Evolutionary conservation across 305 asterid species (phyloP).

Genomic region (Solanum hybrid): DNA sequence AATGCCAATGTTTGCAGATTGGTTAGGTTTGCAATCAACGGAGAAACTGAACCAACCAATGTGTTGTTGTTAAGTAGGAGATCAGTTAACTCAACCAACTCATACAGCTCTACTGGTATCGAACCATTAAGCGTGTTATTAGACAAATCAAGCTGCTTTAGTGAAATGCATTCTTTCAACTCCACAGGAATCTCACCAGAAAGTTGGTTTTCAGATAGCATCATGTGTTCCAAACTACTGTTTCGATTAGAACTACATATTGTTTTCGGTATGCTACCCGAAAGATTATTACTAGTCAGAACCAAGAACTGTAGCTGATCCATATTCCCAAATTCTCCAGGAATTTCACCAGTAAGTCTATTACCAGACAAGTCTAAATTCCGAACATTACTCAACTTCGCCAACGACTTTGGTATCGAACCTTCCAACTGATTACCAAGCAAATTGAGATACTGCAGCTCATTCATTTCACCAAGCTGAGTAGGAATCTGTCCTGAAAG

Average conservation of each 20-base stretch:
- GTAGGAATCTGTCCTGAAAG: slow-evolving; percentile 58
- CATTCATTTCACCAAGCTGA: slow-evolving; percentile 34
- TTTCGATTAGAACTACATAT: slow-evolving; percentile 48
- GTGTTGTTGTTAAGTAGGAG: slow-evolving; percentile 74
- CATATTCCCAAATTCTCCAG: slow-evolving; percentile 51
- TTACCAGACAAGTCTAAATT: slow-evolving; percentile 67
- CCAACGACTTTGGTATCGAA: slow-evolving; percentile 45
- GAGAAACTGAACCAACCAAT: slow-evolving; percentile 54
- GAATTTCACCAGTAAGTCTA: slow-evolving; percentile 56
- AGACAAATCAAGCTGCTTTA: slow-evolving; percentile 71
- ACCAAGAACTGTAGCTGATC: slow-evolving; percentile 40
- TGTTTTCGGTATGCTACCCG: slow-evolving; percentile 44
- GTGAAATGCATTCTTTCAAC: slow-evolving; percentile 38
- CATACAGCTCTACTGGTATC: slow-evolving; percentile 60
- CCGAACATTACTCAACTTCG: slow-evolving; percentile 33
- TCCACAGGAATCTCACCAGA: slow-evolving; percentile 52
- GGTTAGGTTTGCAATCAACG: slow-evolving; percentile 45
- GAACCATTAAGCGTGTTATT: slow-evolving; percentile 62
- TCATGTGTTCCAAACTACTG: slow-evolving; percentile 47
- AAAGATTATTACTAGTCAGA: slow-evolving; percentile 55
- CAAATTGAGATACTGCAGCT: slow-evolving; percentile 49
- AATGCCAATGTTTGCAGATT: slow-evolving; percentile 60
- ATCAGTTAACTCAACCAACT: slow-evolving; percentile 49
- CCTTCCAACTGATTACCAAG: slow-evolving; percentile 69
- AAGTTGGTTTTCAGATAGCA: slow-evolving; percentile 51